These are phyloP conservation scores for Colletotrichum sidae DNA, from an alignment of 2,329 filamentous ascomycete species.

Conservation along the genomic window DNA sequence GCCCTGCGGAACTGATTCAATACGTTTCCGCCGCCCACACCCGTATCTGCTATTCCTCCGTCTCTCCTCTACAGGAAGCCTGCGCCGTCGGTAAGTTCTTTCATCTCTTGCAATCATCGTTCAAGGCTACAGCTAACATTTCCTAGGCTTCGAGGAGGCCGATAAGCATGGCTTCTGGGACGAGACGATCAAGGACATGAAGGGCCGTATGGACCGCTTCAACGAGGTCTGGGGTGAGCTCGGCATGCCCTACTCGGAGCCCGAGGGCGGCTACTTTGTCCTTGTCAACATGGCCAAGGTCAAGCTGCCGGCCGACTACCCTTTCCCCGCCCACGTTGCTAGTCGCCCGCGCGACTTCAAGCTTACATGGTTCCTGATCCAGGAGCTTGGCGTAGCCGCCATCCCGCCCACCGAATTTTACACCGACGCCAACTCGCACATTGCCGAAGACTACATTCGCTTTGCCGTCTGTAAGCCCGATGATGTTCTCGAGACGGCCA, in stretches of 20 bases:
- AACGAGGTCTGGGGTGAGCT: slow-evolving; percentile 84
- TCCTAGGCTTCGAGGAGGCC: slow-evolving; percentile 82
- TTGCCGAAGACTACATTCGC: slow-evolving; percentile 92
- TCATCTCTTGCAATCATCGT: too few relatives aligned
- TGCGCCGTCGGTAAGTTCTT: slow-evolving; percentile 76
- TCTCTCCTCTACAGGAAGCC: slow-evolving; percentile 94
- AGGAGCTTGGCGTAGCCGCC: slow-evolving; percentile 93
- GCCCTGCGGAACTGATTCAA: slow-evolving; percentile 87
- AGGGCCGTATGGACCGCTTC: slow-evolving; percentile 87
- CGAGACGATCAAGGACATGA: slow-evolving; percentile 85
- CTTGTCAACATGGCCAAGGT: slow-evolving; percentile 94
- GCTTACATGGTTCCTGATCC: slow-evolving; percentile 95
- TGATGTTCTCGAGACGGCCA: slow-evolving; percentile 82
- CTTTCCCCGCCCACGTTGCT: slow-evolving; percentile 90
- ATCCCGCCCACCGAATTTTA: slow-evolving; percentile 99
- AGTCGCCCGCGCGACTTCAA: slow-evolving; percentile 92
- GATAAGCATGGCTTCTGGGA: slow-evolving; percentile 90
- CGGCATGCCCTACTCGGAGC: slow-evolving; percentile 84
- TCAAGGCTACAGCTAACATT: not conserved
- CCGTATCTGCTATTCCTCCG: slow-evolving; percentile 93
- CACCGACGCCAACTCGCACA: slow-evolving; percentile 82
- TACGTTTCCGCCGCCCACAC: slow-evolving; percentile 94
- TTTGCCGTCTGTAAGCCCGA: slow-evolving; percentile 98
- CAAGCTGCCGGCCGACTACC: slow-evolving; percentile 83
- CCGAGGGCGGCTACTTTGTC: slow-evolving; percentile 97